Conservation (phyloP, 73 alveolate genomes). For the Breviolum minutum region DNA sequence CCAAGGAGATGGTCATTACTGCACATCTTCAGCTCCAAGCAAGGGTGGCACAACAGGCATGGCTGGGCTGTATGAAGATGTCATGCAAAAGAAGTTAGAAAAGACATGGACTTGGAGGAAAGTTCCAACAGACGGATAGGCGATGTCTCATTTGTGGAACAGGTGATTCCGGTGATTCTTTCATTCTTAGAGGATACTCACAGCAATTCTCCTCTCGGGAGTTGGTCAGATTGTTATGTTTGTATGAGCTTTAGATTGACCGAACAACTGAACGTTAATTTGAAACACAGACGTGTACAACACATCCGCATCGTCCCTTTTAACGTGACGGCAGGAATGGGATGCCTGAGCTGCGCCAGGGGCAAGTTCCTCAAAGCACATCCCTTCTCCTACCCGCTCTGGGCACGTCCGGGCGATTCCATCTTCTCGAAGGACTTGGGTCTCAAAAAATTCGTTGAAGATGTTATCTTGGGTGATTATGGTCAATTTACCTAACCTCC, state of each 20-base stretch:
- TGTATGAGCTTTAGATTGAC: too few relatives aligned
- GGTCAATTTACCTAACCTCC: too few relatives aligned
- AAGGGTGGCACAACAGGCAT: constrained; percentile 37
- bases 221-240: background rate
- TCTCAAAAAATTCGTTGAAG: too few relatives aligned
- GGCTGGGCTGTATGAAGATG: background rate
- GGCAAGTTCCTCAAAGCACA: constrained; percentile 70
- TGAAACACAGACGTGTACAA: too few relatives aligned
- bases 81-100: too few relatives aligned
- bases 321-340: constrained; percentile 13
- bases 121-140: background rate
- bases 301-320: too few relatives aligned
- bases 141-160: background rate
- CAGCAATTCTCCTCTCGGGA: background rate
- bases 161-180: background rate
- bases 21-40: constrained; percentile 1
- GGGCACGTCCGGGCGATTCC: constrained; percentile 57
- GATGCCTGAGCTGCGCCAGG: constrained; percentile 83
- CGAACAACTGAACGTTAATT: too few relatives aligned
- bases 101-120: background rate
- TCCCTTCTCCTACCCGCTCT: constrained; percentile 84
- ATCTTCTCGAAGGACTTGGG: constrained; percentile 39
- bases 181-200: background rate
- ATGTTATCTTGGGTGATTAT: too few relatives aligned
- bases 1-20: constrained; percentile 69